Base-by-base conservation (phyloP, 768 basidiomycete species). In the Lyophyllum shimeji region DNA sequence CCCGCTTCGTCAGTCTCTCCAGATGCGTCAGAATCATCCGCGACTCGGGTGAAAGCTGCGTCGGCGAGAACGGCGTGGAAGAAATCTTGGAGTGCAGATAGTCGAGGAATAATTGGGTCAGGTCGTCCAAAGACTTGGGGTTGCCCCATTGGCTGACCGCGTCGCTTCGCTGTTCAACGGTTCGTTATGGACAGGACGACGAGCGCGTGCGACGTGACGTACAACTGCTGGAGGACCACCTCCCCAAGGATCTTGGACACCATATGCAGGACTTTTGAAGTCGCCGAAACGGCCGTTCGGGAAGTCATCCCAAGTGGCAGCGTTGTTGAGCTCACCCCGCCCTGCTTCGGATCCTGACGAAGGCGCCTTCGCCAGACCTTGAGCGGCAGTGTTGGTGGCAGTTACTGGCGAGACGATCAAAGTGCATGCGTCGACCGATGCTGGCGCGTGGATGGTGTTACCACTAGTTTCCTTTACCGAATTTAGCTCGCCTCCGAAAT, bases 241-340 rank as follows among this genome's bases (percentile, higher is more conserved):
- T 53, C 90, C 89, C 89, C 90, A 94, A 2, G 79, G 87, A 58
- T 86, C 87, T 64, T 83, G 85, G 31, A 77, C 76, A 45, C 97
- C 97, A 63, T 89, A 99, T 0, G 97, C 97, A 20, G 97, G 97
- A 75, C 93, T 96, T 65, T 97, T 92, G 68, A 90, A 92, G 70
- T 98, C 97, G 58, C 97, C 97, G 69, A 98, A 98, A 9, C 97
- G 88, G 33, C 97, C 97, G 67, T 99, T 99, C 7, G 97, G 97
- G 69, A 98, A 98, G 65, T 99, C 97, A 64, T 94, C 92, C 92
- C 92, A 94, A 18, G 84, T 84, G 1, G 86, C 81, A 0, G 89
- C 89, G 60, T 87, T 82, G 64, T 88, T 91, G 7, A 87, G 73
- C 59, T 92, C 90, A 6, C 89, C 90, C 43, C 82, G 80, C 24